A percentile compares a stretch with the other conserved stretches of the same genome.
Conservation (phyloP, 352 stramenopile species). For the Pythium phragmiticola region DNA sequence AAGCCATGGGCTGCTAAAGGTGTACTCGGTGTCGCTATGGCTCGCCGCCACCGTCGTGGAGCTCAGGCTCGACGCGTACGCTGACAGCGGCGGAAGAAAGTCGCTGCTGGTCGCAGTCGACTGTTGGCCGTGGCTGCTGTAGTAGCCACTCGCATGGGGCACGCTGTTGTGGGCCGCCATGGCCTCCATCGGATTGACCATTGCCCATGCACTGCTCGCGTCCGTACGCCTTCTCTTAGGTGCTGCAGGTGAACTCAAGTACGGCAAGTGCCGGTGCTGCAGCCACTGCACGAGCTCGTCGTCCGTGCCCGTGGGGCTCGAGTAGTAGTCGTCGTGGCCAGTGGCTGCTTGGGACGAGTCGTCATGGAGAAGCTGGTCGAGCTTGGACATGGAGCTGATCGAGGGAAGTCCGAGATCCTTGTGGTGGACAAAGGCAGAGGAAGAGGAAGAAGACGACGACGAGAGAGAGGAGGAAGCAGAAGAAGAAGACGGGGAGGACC, state of each 20-base stretch:
- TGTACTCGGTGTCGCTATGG: constrained; percentile 16
- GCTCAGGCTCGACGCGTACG: constrained; percentile 3
- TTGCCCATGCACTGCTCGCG: constrained; percentile 15
- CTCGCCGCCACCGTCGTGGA: not conserved
- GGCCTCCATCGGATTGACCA: constrained; percentile 40
- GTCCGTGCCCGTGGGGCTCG: constrained; percentile 48
- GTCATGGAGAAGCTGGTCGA: constrained; percentile 70
- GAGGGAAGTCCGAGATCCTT: constrained; percentile 14
- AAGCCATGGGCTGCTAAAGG: constrained; percentile 23
- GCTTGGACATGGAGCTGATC: constrained; percentile 26
- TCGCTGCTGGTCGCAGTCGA: not conserved
- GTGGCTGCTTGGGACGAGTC: constrained; percentile 23
- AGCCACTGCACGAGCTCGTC: constrained; percentile 38
- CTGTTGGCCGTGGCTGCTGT: not conserved
- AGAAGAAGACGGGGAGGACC: constrained; percentile 14
- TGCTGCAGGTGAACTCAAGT: not conserved
- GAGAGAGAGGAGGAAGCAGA: constrained; percentile 21
- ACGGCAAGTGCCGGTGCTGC: constrained; percentile 28
- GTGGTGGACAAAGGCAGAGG: constrained; percentile 11
- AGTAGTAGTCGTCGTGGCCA: constrained; percentile 36
- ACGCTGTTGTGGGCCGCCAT: constrained; percentile 12
- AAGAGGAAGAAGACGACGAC: constrained; percentile 16
- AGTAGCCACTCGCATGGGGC: constrained; percentile 15
- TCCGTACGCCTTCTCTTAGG: constrained; percentile 27
- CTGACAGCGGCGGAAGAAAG: constrained; percentile 16